Evolutionary conservation across 495 filamentous ascomycete species (phyloP).

Genomic region (Penicillium cinerascens): DNA sequence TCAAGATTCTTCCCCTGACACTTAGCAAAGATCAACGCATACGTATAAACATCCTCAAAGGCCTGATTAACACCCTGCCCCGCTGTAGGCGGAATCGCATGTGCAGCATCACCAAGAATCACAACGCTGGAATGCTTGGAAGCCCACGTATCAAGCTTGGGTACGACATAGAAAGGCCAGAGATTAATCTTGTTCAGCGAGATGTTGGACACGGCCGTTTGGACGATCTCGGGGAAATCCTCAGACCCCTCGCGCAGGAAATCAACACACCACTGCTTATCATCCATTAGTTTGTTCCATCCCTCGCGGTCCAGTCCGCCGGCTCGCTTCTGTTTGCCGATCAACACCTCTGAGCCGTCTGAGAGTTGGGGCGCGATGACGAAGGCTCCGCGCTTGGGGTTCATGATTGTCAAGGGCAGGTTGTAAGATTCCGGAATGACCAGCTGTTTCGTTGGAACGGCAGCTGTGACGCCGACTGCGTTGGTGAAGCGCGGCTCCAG

Average conservation of each 20-base stretch:
- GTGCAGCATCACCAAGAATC: conserved; percentile 46
- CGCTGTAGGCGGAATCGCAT: conserved; percentile 44
- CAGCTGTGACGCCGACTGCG: conserved; percentile 26
- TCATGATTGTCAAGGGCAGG: conserved; percentile 42
- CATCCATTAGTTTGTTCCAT: conserved; percentile 29
- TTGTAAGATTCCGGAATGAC: conserved; percentile 24
- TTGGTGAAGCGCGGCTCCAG: conserved; percentile 28
- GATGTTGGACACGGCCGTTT: conserved; percentile 31
- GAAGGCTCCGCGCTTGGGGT: conserved; percentile 37
- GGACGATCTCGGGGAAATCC: conserved; percentile 34
- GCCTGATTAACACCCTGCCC: conserved; percentile 45
- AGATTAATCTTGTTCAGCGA: conserved; percentile 24
- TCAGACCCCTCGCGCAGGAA: conserved; percentile 28
- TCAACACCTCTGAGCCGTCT: conserved; percentile 43
- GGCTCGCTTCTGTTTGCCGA: conserved; percentile 36
- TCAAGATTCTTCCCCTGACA: conserved; percentile 1
- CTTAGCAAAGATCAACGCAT: conserved; percentile 15
- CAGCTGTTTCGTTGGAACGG: conserved; percentile 24
- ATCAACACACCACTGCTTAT: conserved; percentile 34
- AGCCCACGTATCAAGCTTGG: conserved; percentile 35
- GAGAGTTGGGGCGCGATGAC: conserved; percentile 44
- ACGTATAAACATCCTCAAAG: conserved; percentile 39
- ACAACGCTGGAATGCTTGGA: conserved; percentile 31
- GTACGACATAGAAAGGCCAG: conserved; percentile 44
- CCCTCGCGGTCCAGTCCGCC: conserved; percentile 31